Evolutionary conservation across 2,329 filamentous ascomycete species (phyloP).

Genomic region (Epichloe amarillans): DNA sequence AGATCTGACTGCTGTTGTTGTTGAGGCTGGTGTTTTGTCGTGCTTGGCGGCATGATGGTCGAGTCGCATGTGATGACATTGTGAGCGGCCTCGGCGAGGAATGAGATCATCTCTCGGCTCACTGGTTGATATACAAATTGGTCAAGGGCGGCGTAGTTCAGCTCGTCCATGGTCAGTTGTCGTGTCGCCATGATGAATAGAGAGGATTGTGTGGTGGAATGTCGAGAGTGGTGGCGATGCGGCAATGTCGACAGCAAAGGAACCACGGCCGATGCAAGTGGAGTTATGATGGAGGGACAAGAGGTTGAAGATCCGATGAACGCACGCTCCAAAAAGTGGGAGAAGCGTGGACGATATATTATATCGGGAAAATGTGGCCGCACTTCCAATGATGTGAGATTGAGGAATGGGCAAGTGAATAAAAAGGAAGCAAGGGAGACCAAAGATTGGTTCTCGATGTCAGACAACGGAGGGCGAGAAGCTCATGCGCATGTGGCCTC

Average conservation of each 20-base stretch:
- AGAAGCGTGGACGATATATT: conserved; percentile 3
- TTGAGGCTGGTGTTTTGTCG: conserved; percentile 12
- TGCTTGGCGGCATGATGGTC: conserved; percentile 35
- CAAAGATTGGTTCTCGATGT: conserved; percentile 7
- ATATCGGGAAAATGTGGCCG: conserved; percentile 8
- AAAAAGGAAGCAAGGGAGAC: conserved; percentile 12
- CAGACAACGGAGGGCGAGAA: conserved; percentile 9
- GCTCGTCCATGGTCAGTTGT: conserved; percentile 36
- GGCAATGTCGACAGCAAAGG: conserved; percentile 3
- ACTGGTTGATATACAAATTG: conserved; percentile 71
- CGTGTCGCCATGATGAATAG: conserved; percentile 31
- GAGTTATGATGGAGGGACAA: not conserved
- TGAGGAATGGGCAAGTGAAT: conserved; percentile 10
- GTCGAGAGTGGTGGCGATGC: not conserved
- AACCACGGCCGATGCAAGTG: conserved; percentile 4
- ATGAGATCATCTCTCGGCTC: conserved; percentile 61
- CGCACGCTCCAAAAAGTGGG: not conserved
- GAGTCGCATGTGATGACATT: conserved; percentile 72
- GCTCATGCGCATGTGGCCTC: conserved; percentile 18
- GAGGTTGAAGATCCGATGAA: not conserved
- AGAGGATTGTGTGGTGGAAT: not conserved
- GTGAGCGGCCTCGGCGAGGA: conserved; percentile 60
- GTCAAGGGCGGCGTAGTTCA: conserved; percentile 64
- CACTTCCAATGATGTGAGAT: conserved; percentile 8
- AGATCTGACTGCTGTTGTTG: conserved; percentile 12